These are phyloP conservation scores for Penicillium glabrum DNA, from an alignment of 2,329 filamentous ascomycete genomes.

Conservation along the genomic window DNA sequence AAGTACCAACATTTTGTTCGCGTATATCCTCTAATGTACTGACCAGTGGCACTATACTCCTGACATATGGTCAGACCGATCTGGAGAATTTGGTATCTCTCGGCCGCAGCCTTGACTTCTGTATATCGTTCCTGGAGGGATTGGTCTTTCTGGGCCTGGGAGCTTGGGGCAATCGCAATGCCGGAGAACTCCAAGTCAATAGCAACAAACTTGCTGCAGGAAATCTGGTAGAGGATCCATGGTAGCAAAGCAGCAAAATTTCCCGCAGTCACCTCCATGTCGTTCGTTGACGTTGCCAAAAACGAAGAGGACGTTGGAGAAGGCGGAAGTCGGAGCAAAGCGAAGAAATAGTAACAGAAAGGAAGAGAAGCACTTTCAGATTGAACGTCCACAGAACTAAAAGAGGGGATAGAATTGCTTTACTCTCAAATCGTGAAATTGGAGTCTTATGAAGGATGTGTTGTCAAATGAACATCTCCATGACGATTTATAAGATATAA, in stretches of 20 bases:
- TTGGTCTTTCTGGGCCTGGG: conserved; percentile 42
- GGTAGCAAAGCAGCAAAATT: conserved; percentile 54
- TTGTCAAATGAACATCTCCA: no score
- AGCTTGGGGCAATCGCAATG: conserved; percentile 49
- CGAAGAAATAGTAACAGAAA: neutral
- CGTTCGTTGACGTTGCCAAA: neutral
- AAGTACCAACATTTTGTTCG: neutral
- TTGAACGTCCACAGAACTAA: no score
- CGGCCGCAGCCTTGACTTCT: conserved; percentile 60
- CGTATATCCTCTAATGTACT: neutral
- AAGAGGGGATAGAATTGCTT: neutral
- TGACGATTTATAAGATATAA: no score
- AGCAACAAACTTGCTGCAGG: conserved; percentile 61
- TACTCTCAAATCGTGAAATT: neutral
- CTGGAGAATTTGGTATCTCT: conserved; percentile 65
- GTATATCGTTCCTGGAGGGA: conserved; percentile 61
- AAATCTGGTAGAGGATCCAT: conserved; percentile 58
- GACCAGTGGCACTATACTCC: conserved; percentile 50
- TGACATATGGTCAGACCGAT: conserved; percentile 66
- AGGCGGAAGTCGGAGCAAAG: neutral
- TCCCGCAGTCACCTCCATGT: conserved; percentile 58
- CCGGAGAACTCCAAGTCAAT: conserved; percentile 69
- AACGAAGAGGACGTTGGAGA: neutral
- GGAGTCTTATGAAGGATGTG: no score
- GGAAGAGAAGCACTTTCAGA: neutral